Percentiles rank a stretch among this genome's conserved stretches.
Evolutionary conservation across 1,139 yeast species (phyloP).

Genomic region (Geotrichum bryndzae): DNA sequence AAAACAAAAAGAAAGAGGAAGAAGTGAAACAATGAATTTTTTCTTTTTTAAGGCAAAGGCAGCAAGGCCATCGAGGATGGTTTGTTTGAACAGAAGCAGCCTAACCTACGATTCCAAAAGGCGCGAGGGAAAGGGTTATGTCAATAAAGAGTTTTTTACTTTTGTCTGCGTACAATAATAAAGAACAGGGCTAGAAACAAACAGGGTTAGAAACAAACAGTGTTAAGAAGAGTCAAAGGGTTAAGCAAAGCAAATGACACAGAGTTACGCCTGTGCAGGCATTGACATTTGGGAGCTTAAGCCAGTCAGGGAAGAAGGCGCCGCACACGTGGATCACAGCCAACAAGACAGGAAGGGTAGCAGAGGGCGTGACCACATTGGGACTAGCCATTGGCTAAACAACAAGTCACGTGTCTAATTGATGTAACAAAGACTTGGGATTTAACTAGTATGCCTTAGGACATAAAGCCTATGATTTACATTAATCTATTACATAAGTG

Average conservation of each 20-base stretch:
- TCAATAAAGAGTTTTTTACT: neutral
- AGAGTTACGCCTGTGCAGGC: no score
- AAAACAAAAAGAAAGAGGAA: neutral
- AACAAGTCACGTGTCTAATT: neutral
- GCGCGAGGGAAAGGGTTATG: neutral
- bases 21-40: neutral
- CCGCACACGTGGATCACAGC: neutral
- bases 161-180: neutral
- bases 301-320: neutral
- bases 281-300: neutral
- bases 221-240: neutral
- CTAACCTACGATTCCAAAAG: neutral
- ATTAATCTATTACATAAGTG: neutral
- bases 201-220: neutral
- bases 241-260: no score
- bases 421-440: no score
- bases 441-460: no score
- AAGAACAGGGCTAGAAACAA: neutral
- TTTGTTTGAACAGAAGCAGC: neutral
- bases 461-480: no score
- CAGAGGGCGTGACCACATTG: neutral
- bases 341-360: neutral
- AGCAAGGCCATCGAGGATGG: neutral
- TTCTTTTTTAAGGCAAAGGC: neutral
- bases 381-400: neutral